Base-by-base conservation (phyloP, 345 rosid species). In the Sisymbrium altissimum region DNA sequence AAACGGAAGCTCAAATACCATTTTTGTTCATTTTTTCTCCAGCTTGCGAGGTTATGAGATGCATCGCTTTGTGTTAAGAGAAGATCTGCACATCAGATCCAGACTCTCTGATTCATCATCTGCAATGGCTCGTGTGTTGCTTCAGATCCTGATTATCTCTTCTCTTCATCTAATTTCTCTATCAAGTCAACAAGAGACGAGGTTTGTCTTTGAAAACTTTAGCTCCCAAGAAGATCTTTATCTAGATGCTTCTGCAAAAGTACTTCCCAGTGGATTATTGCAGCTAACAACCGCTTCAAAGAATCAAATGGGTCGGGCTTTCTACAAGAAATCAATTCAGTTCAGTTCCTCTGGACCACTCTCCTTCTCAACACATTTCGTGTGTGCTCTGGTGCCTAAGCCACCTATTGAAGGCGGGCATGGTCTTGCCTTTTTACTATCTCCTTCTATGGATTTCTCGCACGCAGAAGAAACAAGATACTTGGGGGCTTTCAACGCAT, bases 401-500 rank as follows among this genome's bases (percentile, higher is more conserved):
- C 79, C 79, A 57, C 10, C 13, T 10, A 14, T 5, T 1, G 84
- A 89, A 50, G 74, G 81, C 1, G 89, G 89, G 49, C 70, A 86
- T 63, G 89, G 89, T 19, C 38, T 86, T 25, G 71, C 84, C 76
- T 75, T 85, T 48, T 21, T 66, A 43, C n/a, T 86, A 39, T 66
- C 89, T 19, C 69, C 85, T 1, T 68, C 82, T 13, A 39, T 7
- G 55, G 73, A 78, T 4, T 60, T 81, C 30, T 15, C 52, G 1
- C 3, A 55, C 9, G 86, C 78, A 35, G 0, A 53, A 13, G 1
- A 58, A 39, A 30, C 45, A 17, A 17, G 76, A 38, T 83, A 66
- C 76, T 69, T 91, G 39, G 94, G 94, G 15, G 60, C 86, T 29
- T 84, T 88, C 56, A 88, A 86, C 30, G 11, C 4, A 5, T 56